Percentiles rank a stretch among this genome's conserved stretches.
phyloP scores from a whole-genome alignment of 2,329 filamentous ascomycete genomes.

The Alternaria triticimaculans region DNA sequence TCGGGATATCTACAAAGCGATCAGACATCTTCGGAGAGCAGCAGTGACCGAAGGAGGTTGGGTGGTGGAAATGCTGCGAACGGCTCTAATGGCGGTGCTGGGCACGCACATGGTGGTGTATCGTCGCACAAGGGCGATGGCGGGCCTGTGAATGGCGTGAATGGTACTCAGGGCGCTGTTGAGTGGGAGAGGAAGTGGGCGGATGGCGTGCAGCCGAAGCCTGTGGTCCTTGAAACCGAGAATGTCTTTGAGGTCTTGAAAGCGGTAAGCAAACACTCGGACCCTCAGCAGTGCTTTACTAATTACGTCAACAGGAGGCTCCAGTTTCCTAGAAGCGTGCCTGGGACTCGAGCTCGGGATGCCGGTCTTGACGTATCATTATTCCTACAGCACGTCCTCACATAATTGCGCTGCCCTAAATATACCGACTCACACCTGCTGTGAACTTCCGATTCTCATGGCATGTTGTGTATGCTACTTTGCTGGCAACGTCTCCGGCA shows the following conservation, averaged over 20 bases:
- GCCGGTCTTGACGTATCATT: not conserved
- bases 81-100: not conserved
- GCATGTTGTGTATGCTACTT: accelerated
- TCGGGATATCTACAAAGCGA: slow-evolving; percentile 18
- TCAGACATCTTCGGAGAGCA: slow-evolving; percentile 1
- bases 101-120: not conserved
- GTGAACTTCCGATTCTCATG: not conserved
- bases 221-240: slow-evolving; percentile 1
- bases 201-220: slow-evolving; percentile 9
- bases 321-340: slow-evolving; percentile 2
- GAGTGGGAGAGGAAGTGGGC: slow-evolving; percentile 25
- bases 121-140: not conserved
- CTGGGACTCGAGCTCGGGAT: not conserved
- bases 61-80: not conserved
- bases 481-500: not conserved
- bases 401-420: not conserved
- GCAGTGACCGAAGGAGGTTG: not conserved
- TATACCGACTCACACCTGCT: accelerated
- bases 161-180: slow-evolving; percentile 3
- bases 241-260: slow-evolving; percentile 17
- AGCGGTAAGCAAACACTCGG: not conserved
- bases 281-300: not conserved
- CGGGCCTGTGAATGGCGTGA: slow-evolving; percentile 11
- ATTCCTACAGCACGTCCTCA: not conserved
- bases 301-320: slow-evolving; percentile 1